phyloP scores from a whole-genome alignment of 352 stramenopile genomes.

The Globisporangium abappressorium region DNA sequence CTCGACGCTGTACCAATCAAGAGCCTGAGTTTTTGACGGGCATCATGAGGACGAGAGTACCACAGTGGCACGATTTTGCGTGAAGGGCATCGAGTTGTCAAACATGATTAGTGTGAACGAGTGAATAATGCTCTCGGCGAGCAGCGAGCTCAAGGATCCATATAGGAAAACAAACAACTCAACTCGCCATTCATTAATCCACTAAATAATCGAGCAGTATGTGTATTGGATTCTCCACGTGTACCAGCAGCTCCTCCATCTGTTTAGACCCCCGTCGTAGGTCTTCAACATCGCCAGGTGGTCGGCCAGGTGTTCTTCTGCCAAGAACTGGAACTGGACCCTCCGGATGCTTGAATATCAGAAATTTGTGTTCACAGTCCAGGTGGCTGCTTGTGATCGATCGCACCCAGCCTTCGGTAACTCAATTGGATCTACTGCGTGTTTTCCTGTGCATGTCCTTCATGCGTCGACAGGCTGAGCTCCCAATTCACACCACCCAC shows the following conservation, averaged over 20 bases:
- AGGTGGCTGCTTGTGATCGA: too few relatives aligned
- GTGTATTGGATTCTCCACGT: not conserved
- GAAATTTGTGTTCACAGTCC: not conserved
- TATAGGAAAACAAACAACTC: not conserved
- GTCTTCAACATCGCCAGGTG: not conserved
- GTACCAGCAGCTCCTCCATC: not conserved
- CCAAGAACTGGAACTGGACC: not conserved
- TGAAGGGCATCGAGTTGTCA: not conserved
- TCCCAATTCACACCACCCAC: too few relatives aligned
- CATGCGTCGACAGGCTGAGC: too few relatives aligned
- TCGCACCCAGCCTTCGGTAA: too few relatives aligned
- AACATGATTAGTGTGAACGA: not conserved
- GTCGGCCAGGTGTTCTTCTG: not conserved
- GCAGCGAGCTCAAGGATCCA: not conserved
- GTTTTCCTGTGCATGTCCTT: too few relatives aligned
- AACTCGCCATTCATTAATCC: not conserved
- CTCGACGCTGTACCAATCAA: not conserved
- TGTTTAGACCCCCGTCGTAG: not conserved
- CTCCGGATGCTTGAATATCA: not conserved
- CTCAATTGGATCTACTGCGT: too few relatives aligned
- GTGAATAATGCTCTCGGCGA: not conserved
- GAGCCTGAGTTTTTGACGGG: not conserved
- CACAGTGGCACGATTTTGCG: not conserved
- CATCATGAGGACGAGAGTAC: not conserved
- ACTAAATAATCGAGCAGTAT: not conserved